A percentile compares a stretch with the other conserved stretches of the same genome.
Evolutionary conservation across 169 alveolate species (phyloP).

Genomic region (Babesia bovis): DNA sequence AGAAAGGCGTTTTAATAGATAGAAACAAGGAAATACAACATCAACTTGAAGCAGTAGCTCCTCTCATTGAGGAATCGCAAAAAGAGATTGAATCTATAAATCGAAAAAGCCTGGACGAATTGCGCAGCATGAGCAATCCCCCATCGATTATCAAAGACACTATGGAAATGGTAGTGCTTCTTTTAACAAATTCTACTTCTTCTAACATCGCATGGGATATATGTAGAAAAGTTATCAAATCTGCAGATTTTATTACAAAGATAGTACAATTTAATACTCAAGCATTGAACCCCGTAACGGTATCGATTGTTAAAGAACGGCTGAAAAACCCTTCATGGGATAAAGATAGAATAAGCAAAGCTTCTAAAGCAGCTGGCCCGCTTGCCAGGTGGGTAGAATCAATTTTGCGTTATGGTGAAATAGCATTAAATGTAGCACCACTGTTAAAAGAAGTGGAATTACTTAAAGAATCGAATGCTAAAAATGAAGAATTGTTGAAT

Average conservation of each 20-base stretch:
- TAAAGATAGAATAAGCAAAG: constrained; percentile 88
- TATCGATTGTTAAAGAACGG: constrained; percentile 70
- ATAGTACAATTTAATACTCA: constrained; percentile 87
- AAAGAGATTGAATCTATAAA: constrained; percentile 90
- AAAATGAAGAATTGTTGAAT: constrained; percentile 84
- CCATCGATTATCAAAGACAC: constrained; percentile 93
- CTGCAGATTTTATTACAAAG: constrained; percentile 87
- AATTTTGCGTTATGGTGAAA: constrained; percentile 84
- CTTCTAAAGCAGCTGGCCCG: constrained; percentile 98
- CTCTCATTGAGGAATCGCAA: constrained; percentile 92
- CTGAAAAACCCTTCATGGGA: constrained; percentile 90
- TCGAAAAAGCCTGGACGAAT: constrained; percentile 84
- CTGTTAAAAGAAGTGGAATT: constrained; percentile 89
- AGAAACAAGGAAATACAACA: constrained; percentile 85
- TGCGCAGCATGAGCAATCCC: constrained; percentile 91
- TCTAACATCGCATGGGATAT: constrained; percentile 92
- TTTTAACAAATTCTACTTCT: constrained; percentile 72
- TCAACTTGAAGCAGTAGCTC: constrained; percentile 93
- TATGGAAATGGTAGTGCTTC: constrained; percentile 91
- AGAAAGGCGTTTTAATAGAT: constrained; percentile 84
- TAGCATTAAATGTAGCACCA: constrained; percentile 92
- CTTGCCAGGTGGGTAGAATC: constrained; percentile 94
- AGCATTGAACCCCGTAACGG: constrained; percentile 78
- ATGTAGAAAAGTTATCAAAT: constrained; percentile 85
- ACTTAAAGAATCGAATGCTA: constrained; percentile 83